phyloP scores from a whole-genome alignment of 345 rosid species.

The Camelina sativa region DNA sequence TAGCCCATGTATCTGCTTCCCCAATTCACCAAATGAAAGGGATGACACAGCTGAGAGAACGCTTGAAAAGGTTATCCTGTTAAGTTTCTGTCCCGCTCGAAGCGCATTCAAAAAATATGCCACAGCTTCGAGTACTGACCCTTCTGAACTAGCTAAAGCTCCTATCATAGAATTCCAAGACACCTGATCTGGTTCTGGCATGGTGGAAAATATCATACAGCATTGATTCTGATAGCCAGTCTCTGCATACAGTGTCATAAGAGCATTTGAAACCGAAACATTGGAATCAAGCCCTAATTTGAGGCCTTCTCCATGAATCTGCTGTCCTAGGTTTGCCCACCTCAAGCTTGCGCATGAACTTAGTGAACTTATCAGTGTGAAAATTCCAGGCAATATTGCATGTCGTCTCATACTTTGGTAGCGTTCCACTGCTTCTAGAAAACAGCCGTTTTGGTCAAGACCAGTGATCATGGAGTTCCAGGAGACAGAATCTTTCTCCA shows the following conservation, averaged over 20 bases:
- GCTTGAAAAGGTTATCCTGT: constrained; percentile 71
- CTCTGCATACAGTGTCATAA: constrained; percentile 75
- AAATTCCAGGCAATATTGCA: constrained; percentile 62
- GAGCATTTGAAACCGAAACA: constrained; percentile 88
- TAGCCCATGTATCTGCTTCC: constrained; percentile 70
- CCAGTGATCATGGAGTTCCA: constrained; percentile 94
- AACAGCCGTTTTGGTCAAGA: constrained; percentile 77
- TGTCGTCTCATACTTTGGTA: constrained; percentile 63
- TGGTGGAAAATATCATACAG: constrained; percentile 62
- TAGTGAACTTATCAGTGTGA: constrained; percentile 72
- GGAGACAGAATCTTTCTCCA: constrained; percentile 73
- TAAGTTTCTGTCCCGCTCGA: constrained; percentile 66
- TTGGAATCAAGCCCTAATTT: constrained; percentile 75
- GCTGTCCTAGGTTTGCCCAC: constrained; percentile 65
- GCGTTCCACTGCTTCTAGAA: constrained; percentile 59
- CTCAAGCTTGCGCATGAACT: constrained; percentile 90
- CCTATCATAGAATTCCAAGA: constrained; percentile 92
- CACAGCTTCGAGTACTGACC: constrained; percentile 55
- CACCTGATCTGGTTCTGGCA: constrained; percentile 80
- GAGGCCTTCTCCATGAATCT: constrained; percentile 68
- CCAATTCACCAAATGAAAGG: constrained; percentile 53
- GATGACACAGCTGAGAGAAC: constrained; percentile 70
- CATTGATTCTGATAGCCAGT: constrained; percentile 56
- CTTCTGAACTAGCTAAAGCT: constrained; percentile 68
- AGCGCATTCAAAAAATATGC: constrained; percentile 62